Percentiles rank a stretch among this genome's conserved stretches.
phyloP scores from a whole-genome alignment of 768 basidiomycete genomes.

The Boletus bicolor region DNA sequence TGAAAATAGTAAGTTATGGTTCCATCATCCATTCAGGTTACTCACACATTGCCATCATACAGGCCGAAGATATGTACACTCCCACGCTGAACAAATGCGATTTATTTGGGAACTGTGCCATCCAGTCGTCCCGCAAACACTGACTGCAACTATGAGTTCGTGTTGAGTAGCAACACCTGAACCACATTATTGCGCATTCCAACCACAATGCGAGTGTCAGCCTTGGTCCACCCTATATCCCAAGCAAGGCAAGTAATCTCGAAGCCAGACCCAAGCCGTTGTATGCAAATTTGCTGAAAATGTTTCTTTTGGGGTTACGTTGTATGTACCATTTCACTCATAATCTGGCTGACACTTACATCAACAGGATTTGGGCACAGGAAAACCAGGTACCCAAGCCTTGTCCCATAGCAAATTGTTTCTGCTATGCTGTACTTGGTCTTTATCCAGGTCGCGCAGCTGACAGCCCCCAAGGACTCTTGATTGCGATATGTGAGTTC shows the following conservation, averaged over 20 bases:
- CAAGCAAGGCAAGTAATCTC: neutral
- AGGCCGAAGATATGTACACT: slow-evolving; percentile 5
- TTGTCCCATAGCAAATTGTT: slow-evolving; percentile 10
- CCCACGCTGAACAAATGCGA: neutral
- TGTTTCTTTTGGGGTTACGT: neutral
- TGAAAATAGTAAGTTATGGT: neutral
- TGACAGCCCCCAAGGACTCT: neutral
- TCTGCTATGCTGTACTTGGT: neutral
- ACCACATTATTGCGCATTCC: slow-evolving; percentile 6
- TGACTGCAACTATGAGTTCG: neutral
- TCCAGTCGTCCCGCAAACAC: slow-evolving; percentile 5
- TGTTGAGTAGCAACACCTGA: slow-evolving; percentile 1
- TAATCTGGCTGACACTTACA: slow-evolving; percentile 1
- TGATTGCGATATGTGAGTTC: neutral
- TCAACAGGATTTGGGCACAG: neutral
- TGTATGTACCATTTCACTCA: neutral
- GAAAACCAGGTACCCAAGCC: slow-evolving; percentile 3
- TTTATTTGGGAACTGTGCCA: slow-evolving; percentile 3
- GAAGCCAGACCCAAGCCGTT: neutral
- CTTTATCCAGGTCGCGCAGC: slow-evolving; percentile 3
- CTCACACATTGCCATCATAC: slow-evolving; percentile 9
- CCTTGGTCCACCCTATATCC: neutral
- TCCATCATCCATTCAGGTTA: neutral
- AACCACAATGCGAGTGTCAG: neutral
- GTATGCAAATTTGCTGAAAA: neutral